Percentiles rank a stretch among this genome's conserved stretches.
Evolutionary conservation across 371 early-diverging fungal genomes (phyloP).

Genomic region (Mucor saturninus): DNA sequence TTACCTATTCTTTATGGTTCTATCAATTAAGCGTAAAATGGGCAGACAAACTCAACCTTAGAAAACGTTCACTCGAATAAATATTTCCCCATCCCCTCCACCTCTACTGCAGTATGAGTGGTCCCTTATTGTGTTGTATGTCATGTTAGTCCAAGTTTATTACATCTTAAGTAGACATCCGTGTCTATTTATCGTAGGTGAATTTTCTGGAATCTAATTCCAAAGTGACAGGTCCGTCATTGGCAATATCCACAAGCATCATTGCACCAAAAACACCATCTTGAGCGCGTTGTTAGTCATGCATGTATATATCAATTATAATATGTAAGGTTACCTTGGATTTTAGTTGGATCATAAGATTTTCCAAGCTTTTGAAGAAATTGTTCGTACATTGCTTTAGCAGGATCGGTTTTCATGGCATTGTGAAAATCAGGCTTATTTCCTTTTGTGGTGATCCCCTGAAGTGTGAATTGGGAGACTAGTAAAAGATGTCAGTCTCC

Average conservation of each 20-base stretch:
- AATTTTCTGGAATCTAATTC: slow-evolving; percentile 76
- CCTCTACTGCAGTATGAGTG: too few species aligned
- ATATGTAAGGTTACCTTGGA: slow-evolving; percentile 61
- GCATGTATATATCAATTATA: background rate
- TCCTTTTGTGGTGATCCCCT: slow-evolving; percentile 75
- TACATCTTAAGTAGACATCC: too few species aligned
- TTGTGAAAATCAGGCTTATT: slow-evolving; percentile 90
- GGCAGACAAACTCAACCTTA: too few species aligned
- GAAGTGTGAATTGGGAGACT: slow-evolving; percentile 90
- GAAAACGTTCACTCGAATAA: too few species aligned
- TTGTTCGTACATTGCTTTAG: slow-evolving; percentile 72
- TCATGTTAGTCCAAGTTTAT: too few species aligned
- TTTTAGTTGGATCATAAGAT: slow-evolving; percentile 64
- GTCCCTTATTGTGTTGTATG: too few species aligned
- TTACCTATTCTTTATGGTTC: slow-evolving; percentile 41
- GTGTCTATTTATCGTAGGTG: slow-evolving; percentile 27
- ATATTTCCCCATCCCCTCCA: too few species aligned
- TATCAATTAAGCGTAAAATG: slow-evolving; percentile 25
- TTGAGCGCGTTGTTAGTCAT: slow-evolving; percentile 12
- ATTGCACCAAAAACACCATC: slow-evolving; percentile 84
- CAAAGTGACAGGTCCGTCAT: slow-evolving; percentile 87
- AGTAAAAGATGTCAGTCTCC: background rate
- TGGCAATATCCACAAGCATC: slow-evolving; percentile 86
- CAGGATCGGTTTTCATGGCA: slow-evolving; percentile 76
- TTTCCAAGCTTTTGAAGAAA: slow-evolving; percentile 75